A percentile compares a stretch with the other conserved stretches of the same genome.
phyloP scores from a whole-genome alignment of 2,329 filamentous ascomycete genomes.

The Stagonosporopsis rhizophila region DNA sequence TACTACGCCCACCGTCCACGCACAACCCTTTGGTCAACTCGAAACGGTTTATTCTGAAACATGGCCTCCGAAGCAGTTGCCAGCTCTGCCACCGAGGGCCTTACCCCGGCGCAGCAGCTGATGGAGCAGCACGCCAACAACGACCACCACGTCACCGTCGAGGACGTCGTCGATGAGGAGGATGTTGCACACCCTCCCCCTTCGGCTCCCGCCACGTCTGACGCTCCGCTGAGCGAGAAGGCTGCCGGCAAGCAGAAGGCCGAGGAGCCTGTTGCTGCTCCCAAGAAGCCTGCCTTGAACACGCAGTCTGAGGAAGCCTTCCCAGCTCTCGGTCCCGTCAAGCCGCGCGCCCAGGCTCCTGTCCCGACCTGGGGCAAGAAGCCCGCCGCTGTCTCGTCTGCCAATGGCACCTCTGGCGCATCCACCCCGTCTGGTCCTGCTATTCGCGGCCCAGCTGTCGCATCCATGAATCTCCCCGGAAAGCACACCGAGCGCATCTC shows the following conservation, averaged over 20 bases:
- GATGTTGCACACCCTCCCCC: constrained; percentile 66
- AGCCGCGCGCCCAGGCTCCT: constrained; percentile 65
- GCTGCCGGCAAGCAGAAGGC: constrained; percentile 73
- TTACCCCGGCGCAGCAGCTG: constrained; percentile 64
- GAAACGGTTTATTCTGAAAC: constrained; percentile 48
- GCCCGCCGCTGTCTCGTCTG: constrained; percentile 55
- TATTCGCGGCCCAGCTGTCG: constrained; percentile 53
- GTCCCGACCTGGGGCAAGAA: constrained; percentile 81
- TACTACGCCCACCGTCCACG: constrained; percentile 41
- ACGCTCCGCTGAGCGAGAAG: constrained; percentile 63
- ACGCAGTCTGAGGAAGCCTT: constrained; percentile 90
- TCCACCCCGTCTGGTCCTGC: constrained; percentile 66
- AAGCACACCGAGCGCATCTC: constrained; percentile 79
- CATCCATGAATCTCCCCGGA: constrained; percentile 78
- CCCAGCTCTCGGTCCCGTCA: constrained; percentile 83
- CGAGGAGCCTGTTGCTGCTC: constrained; percentile 52
- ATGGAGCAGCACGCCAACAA: constrained; percentile 70
- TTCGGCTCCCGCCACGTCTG: constrained; percentile 51
- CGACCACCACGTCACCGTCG: constrained; percentile 72
- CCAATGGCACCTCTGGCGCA: constrained; percentile 64
- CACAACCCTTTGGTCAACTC: constrained; percentile 48
- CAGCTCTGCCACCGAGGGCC: constrained; percentile 44
- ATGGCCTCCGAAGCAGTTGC: constrained; percentile 49
- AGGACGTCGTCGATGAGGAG: constrained; percentile 84
- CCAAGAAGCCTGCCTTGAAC: constrained; percentile 64